phyloP scores from a whole-genome alignment of 2,329 filamentous ascomycete species.

The Shiraia sp. region DNA sequence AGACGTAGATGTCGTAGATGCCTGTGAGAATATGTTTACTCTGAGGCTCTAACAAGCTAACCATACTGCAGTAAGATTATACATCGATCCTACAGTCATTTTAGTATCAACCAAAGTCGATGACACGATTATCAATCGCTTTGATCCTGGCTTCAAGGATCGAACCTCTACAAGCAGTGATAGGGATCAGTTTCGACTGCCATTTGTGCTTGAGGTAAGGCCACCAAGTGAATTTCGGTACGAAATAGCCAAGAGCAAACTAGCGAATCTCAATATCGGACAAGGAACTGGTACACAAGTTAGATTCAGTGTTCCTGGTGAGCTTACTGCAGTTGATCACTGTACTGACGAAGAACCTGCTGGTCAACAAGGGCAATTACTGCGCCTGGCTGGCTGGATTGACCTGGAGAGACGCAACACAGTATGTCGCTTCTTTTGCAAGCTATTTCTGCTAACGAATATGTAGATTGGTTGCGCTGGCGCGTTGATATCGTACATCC shows the following conservation, averaged over 20 bases:
- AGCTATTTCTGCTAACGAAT: constrained; percentile 8
- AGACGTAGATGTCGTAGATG: constrained; percentile 63
- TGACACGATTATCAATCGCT: constrained; percentile 50
- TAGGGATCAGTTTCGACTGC: constrained; percentile 55
- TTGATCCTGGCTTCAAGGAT: constrained; percentile 49
- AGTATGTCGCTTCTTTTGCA: constrained; percentile 45
- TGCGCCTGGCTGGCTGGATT: constrained; percentile 71
- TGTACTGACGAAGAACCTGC: constrained; percentile 54
- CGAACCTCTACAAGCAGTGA: constrained; percentile 34
- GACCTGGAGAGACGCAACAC: constrained; percentile 75
- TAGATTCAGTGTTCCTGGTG: constrained; percentile 66
- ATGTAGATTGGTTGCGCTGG: constrained; percentile 78
- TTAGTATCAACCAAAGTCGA: constrained; percentile 62
- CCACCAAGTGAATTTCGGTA: constrained; percentile 74
- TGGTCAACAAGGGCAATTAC: constrained; percentile 64
- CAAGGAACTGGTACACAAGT: constrained; percentile 53
- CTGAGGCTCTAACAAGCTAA: neutral
- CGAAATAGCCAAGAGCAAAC: constrained; percentile 66
- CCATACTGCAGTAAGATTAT: constrained; percentile 57
- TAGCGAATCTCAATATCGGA: constrained; percentile 62
- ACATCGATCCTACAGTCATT: constrained; percentile 64
- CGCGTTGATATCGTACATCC: constrained; percentile 79
- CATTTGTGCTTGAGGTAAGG: constrained; percentile 68
- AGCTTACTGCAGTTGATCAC: constrained; percentile 43
- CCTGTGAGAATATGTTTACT: constrained; percentile 39